Evolutionary conservation across 768 basidiomycete genomes (phyloP).

Genomic region (Kwoniella dendrophila): DNA sequence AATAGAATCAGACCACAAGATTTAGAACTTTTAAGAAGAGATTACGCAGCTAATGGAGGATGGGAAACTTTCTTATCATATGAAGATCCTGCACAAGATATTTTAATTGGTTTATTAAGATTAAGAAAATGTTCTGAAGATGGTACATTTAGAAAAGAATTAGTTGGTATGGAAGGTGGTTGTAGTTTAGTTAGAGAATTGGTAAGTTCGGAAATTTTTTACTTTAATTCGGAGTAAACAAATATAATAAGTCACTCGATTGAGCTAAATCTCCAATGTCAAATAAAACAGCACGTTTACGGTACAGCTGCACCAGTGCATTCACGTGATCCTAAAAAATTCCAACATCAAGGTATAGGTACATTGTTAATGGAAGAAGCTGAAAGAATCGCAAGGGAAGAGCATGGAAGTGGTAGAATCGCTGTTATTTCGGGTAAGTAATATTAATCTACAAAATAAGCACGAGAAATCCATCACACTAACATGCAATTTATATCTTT

Average conservation of each 20-base stretch:
- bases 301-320: slow-evolving; percentile 98
- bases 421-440: slow-evolving; percentile 90
- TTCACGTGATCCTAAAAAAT: slow-evolving; percentile 95
- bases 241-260: background rate
- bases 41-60: slow-evolving; percentile 95
- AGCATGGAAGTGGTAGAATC: slow-evolving; percentile 91
- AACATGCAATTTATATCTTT: background rate
- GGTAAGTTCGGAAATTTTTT: slow-evolving; percentile 53
- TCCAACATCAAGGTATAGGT: slow-evolving; percentile 97
- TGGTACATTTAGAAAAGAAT: slow-evolving; percentile 92
- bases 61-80: slow-evolving; percentile 99
- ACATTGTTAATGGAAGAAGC: slow-evolving; percentile 99
- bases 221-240: too few relatives aligned
- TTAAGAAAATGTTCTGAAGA: slow-evolving; percentile 95
- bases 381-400: slow-evolving; percentile 93
- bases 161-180: slow-evolving; percentile 67
- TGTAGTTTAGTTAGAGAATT: slow-evolving; percentile 92
- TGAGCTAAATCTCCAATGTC: background rate
- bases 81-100: slow-evolving; percentile 95
- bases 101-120: slow-evolving; percentile 88
- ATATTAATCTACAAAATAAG: background rate
- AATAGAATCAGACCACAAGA: slow-evolving; percentile 94
- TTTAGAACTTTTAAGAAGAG: slow-evolving; percentile 89
- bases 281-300: slow-evolving; percentile 65
- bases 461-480: background rate